phyloP scores from a whole-genome alignment of 305 asterid genomes.

The Vinca major region DNA sequence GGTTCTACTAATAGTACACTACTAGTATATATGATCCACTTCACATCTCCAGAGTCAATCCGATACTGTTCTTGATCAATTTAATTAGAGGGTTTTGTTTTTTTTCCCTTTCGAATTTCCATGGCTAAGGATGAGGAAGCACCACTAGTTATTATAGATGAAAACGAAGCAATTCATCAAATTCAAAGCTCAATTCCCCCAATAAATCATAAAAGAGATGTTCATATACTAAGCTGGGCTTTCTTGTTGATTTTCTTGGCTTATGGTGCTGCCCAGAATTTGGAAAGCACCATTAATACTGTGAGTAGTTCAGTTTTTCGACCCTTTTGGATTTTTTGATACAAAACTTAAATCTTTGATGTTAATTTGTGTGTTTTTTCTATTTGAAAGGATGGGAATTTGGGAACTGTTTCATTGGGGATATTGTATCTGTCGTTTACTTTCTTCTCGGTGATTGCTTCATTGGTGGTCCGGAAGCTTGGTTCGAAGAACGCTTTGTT shows the following conservation, averaged over 20 bases:
- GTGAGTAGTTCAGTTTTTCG: constrained; percentile 20
- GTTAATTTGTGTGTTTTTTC: constrained; percentile 7
- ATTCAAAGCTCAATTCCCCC: constrained; percentile 19
- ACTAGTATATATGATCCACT: too few species aligned
- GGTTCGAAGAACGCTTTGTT: constrained; percentile 75
- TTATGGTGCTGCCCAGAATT: constrained; percentile 91
- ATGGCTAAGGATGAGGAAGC: constrained; percentile 75
- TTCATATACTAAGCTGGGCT: constrained; percentile 62
- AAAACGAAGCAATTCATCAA: constrained; percentile 4
- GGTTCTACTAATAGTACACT: too few species aligned
- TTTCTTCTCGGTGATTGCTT: constrained; percentile 61
- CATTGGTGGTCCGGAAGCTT: constrained; percentile 66
- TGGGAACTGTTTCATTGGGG: constrained; percentile 81
- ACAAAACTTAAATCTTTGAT: background rate
- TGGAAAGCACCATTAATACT: constrained; percentile 82
- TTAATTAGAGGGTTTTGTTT: background rate
- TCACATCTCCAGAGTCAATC: too few species aligned
- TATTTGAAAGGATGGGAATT: constrained; percentile 52
- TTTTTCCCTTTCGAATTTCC: constrained; percentile 1
- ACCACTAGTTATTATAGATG: constrained; percentile 33
- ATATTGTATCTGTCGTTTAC: constrained; percentile 79
- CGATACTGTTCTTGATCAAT: background rate
- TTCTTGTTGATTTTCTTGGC: constrained; percentile 82
- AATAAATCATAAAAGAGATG: constrained; percentile 56
- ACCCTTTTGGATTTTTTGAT: background rate